Evolutionary conservation across 345 rosid species (phyloP).

Genomic region (Alliaria petiolata): DNA sequence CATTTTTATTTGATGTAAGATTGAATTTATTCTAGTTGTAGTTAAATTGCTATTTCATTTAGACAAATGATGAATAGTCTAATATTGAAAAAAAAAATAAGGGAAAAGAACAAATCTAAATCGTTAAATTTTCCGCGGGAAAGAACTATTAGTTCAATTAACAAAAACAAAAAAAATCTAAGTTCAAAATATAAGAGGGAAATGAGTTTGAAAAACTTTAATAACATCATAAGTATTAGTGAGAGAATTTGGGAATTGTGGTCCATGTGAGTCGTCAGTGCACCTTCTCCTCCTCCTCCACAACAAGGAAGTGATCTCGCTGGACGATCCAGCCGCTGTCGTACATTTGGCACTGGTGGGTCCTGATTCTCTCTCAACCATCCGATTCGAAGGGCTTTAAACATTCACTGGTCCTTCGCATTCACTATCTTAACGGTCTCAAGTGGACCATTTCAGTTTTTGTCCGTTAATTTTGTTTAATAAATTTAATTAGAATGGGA

Average conservation of each 20-base stretch:
- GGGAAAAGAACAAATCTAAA: background rate
- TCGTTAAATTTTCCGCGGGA: background rate
- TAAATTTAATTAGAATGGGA: background rate
- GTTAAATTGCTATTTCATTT: background rate
- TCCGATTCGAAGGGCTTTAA: constrained; percentile 27
- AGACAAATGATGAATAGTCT: background rate
- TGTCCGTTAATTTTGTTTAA: background rate
- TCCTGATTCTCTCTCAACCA: constrained; percentile 21
- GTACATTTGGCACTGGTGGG: constrained; percentile 28
- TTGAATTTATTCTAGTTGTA: background rate
- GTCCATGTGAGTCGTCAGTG: constrained; percentile 22
- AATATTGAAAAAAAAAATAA: background rate
- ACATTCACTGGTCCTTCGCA: constrained; percentile 33
- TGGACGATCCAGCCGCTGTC: constrained; percentile 24
- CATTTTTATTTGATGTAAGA: background rate
- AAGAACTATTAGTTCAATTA: background rate
- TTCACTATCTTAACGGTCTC: constrained; percentile 30
- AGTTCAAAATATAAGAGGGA: background rate
- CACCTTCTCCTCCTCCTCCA: constrained; percentile 2
- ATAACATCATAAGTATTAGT: background rate
- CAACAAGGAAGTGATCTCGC: constrained; percentile 26
- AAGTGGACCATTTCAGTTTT: constrained; percentile 32
- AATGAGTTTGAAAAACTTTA: background rate
- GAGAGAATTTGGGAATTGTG: background rate
- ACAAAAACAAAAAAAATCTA: background rate